These are phyloP conservation scores for Chrysanthemum seticuspe DNA, from an alignment of 129 eudicot genomes.

Conservation along the genomic window DNA sequence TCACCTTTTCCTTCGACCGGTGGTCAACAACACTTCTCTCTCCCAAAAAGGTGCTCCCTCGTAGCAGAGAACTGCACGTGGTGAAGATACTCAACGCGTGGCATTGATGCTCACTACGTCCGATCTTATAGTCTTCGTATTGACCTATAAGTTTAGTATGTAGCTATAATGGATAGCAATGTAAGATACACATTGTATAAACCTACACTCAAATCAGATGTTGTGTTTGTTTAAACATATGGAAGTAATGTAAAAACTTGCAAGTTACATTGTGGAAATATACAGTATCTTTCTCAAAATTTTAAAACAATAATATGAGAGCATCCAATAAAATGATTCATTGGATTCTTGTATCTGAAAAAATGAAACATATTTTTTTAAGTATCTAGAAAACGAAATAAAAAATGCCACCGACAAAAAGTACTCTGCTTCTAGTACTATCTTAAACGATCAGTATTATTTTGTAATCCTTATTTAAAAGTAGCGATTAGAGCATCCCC, in stretches of 20 bases:
- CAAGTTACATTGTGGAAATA: neutral
- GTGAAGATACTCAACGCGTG: too few species aligned
- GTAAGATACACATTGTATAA: too few species aligned
- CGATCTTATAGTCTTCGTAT: too few species aligned
- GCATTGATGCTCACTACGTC: too few species aligned
- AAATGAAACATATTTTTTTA: neutral
- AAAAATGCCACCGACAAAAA: neutral
- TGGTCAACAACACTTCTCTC: too few species aligned
- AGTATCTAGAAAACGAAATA: neutral
- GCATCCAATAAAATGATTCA: neutral
- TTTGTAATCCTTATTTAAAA: neutral
- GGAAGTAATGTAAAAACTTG: neutral
- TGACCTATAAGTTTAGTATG: too few species aligned
- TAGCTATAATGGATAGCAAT: too few species aligned
- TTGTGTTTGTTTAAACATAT: neutral
- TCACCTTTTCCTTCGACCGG: too few species aligned
- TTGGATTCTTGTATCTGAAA: neutral
- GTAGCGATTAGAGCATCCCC: too few species aligned
- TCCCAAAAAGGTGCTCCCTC: too few species aligned
- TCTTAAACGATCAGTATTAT: neutral
- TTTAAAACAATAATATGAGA: neutral
- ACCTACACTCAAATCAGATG: too few species aligned
- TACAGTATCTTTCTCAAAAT: neutral
- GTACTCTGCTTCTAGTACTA: slow-evolving; percentile 12
- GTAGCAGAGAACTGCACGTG: too few species aligned